Percentiles rank a stretch among this genome's conserved stretches.
Evolutionary conservation across 2,329 filamentous ascomycete species (phyloP).

Genomic region (Apiospora arundinis): DNA sequence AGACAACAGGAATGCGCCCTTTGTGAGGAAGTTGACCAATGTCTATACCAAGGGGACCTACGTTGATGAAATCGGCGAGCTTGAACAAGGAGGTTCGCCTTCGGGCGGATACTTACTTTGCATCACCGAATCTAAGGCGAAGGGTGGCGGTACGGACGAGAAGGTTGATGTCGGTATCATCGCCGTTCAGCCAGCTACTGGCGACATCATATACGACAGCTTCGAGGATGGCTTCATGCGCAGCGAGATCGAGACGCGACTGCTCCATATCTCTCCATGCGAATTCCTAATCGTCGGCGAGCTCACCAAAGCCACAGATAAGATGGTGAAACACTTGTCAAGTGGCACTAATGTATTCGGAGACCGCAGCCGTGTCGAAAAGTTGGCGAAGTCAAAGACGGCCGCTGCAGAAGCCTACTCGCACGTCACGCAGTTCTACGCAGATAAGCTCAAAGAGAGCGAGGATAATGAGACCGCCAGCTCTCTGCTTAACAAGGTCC

Average conservation of each 20-base stretch:
- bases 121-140: conserved; percentile 83
- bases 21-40: conserved; percentile 91
- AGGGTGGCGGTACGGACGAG: conserved; percentile 84
- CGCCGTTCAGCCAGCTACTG: conserved; percentile 93
- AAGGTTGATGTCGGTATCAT: conserved; percentile 91
- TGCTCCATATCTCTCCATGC: conserved; percentile 93
- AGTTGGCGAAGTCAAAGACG: conserved; percentile 76
- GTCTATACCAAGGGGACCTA: conserved; percentile 98
- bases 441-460: conserved; percentile 75
- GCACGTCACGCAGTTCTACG: conserved; percentile 92
- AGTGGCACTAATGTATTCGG: conserved; percentile 92
- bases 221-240: conserved; percentile 99
- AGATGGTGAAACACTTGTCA: conserved; percentile 87
- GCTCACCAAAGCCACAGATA: conserved; percentile 88
- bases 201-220: conserved; percentile 93
- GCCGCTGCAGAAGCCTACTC: conserved; percentile 85
- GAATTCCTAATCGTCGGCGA: conserved; percentile 94
- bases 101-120: conserved; percentile 90
- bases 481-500: conserved; percentile 81
- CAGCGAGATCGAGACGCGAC: conserved; percentile 91
- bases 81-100: conserved; percentile 63
- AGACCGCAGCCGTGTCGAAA: conserved; percentile 85
- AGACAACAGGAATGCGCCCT: conserved; percentile 91
- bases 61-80: conserved; percentile 87
- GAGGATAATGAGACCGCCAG: conserved; percentile 62